These are phyloP conservation scores for Trypanosoma theileri DNA, from an alignment of 208 protist species.

Conservation along the genomic window DNA sequence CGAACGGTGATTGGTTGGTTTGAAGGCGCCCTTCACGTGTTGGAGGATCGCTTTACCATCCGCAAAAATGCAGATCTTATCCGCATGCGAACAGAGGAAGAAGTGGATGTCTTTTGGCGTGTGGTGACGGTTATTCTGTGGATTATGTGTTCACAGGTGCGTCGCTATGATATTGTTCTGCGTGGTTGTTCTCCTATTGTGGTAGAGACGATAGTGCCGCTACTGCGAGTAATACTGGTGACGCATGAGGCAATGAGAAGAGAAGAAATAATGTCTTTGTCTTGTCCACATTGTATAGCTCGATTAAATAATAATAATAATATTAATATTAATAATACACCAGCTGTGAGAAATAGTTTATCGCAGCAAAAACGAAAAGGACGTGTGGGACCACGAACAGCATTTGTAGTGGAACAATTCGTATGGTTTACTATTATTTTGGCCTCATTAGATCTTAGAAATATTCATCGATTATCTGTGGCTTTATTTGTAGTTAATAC, in stretches of 20 bases:
- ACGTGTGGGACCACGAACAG: conserved; percentile 10
- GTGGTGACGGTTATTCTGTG: conserved; percentile 17
- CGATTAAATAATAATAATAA: too few species aligned
- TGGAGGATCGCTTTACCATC: conserved; percentile 24
- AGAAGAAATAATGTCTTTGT: neutral
- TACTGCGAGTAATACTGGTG: conserved; percentile 34
- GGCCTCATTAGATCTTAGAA: conserved; percentile 11
- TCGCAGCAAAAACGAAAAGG: conserved; percentile 16
- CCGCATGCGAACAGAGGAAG: neutral
- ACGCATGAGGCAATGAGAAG: conserved; percentile 25
- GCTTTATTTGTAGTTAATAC: conserved; percentile 22
- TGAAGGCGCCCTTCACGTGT: neutral
- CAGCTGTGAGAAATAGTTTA: neutral
- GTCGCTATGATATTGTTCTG: conserved; percentile 14
- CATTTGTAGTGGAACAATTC: conserved; percentile 28
- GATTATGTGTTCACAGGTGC: conserved; percentile 21
- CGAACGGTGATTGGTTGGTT: neutral
- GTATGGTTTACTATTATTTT: conserved; percentile 21
- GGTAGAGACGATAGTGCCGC: conserved; percentile 31
- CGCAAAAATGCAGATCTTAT: conserved; percentile 7
- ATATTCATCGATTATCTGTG: conserved; percentile 20
- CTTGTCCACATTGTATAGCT: too few species aligned
- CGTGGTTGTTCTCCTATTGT: conserved; percentile 34
- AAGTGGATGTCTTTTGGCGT: conserved; percentile 8
- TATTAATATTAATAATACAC: too few species aligned